Evolutionary conservation across 2,329 filamentous ascomycete genomes (phyloP).

Genomic region (Emericellopsis cladophorae): DNA sequence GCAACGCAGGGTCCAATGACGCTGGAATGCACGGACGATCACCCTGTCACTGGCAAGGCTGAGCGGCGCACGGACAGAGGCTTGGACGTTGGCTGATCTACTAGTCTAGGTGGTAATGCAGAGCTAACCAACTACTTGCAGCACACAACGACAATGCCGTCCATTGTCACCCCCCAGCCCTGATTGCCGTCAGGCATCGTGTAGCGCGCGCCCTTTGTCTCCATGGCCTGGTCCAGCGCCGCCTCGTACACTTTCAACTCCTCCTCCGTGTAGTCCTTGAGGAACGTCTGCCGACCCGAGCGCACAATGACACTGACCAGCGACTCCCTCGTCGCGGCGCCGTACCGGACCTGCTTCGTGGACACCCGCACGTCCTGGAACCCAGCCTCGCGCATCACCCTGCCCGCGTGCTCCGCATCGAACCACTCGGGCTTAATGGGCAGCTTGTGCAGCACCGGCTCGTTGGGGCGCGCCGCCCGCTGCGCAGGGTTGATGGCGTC

Average conservation of each 20-base stretch:
- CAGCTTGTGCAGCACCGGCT: not conserved
- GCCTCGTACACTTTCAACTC: not conserved
- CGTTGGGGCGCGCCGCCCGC: conserved; percentile 3
- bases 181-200: not conserved
- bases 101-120: too few species aligned
- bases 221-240: conserved; percentile 1
- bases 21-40: too few species aligned
- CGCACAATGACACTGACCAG: not conserved
- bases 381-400: not conserved
- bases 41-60: too few species aligned
- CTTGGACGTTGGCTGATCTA: too few species aligned
- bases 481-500: conserved; percentile 4
- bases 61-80: too few species aligned
- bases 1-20: too few species aligned
- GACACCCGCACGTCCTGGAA: not conserved
- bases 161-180: not conserved
- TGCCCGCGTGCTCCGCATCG: not conserved
- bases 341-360: not conserved
- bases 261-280: not conserved
- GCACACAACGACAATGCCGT: not conserved
- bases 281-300: not conserved
- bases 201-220: not conserved
- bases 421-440: conserved; percentile 2
- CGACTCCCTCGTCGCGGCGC: not conserved
- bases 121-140: not conserved